These are phyloP conservation scores for Mycena rosella DNA, from an alignment of 768 basidiomycete species.

Conservation along the genomic window DNA sequence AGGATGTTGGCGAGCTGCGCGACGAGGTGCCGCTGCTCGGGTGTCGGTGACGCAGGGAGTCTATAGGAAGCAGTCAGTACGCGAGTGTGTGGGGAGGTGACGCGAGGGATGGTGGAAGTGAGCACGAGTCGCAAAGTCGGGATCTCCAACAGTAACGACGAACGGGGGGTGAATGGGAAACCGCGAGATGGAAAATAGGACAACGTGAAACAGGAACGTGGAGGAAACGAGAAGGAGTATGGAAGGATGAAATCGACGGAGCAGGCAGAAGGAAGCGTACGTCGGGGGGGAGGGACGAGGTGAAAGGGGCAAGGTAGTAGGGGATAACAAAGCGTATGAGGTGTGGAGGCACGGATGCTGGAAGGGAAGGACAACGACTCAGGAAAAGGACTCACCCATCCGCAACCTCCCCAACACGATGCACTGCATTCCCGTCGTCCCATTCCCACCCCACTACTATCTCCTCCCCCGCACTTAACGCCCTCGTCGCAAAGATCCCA, in stretches of 20 bases:
- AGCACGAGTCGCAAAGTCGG: no score
- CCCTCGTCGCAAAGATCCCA: neutral
- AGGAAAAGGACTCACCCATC: neutral
- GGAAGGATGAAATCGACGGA: no score
- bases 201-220: no score
- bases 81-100: no score
- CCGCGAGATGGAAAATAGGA: no score
- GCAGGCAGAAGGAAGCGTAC: no score
- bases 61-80: slow-evolving; percentile 13
- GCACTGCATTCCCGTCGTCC: slow-evolving; percentile 6
- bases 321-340: neutral
- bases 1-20: slow-evolving; percentile 78
- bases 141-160: no score
- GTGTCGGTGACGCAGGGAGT: slow-evolving; percentile 51
- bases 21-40: slow-evolving; percentile 64
- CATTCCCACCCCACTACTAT: neutral
- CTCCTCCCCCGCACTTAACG: neutral
- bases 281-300: no score
- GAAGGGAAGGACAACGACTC: neutral
- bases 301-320: no score
- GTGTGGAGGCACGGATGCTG: neutral
- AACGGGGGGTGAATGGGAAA: no score
- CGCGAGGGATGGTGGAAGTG: no score
- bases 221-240: no score
- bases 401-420: neutral